Percentiles rank a stretch among this genome's conserved stretches.
phyloP scores from a whole-genome alignment of 176 grass and related monocot species.

The Eremochloa ophiuroides region DNA sequence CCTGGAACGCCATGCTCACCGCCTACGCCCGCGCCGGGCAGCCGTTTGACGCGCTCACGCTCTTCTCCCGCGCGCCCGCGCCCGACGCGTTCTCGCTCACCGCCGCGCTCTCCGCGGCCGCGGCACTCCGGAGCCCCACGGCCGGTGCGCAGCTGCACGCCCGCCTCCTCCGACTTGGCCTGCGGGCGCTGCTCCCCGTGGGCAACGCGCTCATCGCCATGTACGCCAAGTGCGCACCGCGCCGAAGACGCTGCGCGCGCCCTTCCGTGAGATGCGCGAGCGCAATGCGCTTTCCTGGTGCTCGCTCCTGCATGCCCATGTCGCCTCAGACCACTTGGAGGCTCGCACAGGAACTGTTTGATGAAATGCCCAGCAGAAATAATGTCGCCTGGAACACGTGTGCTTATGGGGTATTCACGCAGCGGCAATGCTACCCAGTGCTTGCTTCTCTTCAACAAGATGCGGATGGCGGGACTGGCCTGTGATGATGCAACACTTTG shows the following conservation, averaged over 20 bases:
- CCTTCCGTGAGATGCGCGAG: constrained; percentile 50
- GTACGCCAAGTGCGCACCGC: constrained; percentile 52
- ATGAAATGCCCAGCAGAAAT: constrained; percentile 42
- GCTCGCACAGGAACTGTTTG: constrained; percentile 38
- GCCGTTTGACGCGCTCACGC: constrained; percentile 33
- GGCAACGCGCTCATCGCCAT: constrained; percentile 62
- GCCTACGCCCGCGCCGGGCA: constrained; percentile 39
- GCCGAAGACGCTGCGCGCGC: constrained; percentile 29
- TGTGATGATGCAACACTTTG: constrained; percentile 50
- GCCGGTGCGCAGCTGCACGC: constrained; percentile 50
- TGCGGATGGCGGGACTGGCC: constrained; percentile 15
- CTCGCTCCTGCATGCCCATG: constrained; percentile 47
- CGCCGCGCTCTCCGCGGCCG: constrained; percentile 33
- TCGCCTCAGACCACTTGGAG: neutral
- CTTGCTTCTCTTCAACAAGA: constrained; percentile 41
- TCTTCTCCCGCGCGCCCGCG: constrained; percentile 34
- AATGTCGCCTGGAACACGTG: constrained; percentile 60
- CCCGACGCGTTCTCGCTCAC: constrained; percentile 60
- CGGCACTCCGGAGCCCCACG: constrained; percentile 8
- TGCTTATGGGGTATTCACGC: constrained; percentile 53
- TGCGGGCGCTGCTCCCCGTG: constrained; percentile 42
- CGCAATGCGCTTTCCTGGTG: constrained; percentile 64
- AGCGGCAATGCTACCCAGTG: constrained; percentile 20
- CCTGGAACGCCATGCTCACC: constrained; percentile 78
- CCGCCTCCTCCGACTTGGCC: constrained; percentile 42